phyloP scores from a whole-genome alignment of 1,284 basidiomycete species.

The Fistulinella staudtii region DNA sequence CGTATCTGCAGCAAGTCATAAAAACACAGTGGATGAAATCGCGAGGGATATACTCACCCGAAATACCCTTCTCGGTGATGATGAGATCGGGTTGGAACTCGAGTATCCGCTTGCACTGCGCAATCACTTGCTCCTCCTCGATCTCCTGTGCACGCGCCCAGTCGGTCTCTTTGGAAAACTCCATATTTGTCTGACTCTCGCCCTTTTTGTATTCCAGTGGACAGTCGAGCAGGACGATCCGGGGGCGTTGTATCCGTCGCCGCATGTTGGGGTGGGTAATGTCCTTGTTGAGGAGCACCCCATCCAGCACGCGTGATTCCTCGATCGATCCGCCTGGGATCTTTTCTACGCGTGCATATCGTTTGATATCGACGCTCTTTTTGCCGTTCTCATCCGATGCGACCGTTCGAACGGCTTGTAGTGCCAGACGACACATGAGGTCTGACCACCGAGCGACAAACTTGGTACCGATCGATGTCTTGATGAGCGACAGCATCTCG shows the following conservation, averaged over 20 bases:
- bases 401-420: constrained; percentile 89
- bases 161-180: constrained; percentile 92
- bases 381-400: constrained; percentile 56
- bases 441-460: constrained; percentile 96
- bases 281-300: constrained; percentile 99
- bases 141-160: constrained; percentile 93
- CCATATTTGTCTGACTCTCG: constrained; percentile 98
- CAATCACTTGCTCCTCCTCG: constrained; percentile 96
- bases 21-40: not conserved
- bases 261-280: constrained; percentile 98
- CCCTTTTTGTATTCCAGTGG: constrained; percentile 99
- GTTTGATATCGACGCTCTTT: constrained; percentile 95
- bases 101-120: constrained; percentile 82
- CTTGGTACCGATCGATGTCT: constrained; percentile 99
- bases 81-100: constrained; percentile 95
- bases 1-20: constrained; percentile 55
- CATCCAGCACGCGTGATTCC: constrained; percentile 81
- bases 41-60: constrained; percentile 51
- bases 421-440: constrained; percentile 93
- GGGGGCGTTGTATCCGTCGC: constrained; percentile 84
- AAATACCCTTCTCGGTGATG: constrained; percentile 97
- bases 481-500: constrained; percentile 96
- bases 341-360: constrained; percentile 97
- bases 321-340: constrained; percentile 97
- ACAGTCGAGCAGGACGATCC: constrained; percentile 92